These are phyloP conservation scores for Zygosaccharomyces bailii DNA, from an alignment of 805 yeast species.

Conservation along the genomic window DNA sequence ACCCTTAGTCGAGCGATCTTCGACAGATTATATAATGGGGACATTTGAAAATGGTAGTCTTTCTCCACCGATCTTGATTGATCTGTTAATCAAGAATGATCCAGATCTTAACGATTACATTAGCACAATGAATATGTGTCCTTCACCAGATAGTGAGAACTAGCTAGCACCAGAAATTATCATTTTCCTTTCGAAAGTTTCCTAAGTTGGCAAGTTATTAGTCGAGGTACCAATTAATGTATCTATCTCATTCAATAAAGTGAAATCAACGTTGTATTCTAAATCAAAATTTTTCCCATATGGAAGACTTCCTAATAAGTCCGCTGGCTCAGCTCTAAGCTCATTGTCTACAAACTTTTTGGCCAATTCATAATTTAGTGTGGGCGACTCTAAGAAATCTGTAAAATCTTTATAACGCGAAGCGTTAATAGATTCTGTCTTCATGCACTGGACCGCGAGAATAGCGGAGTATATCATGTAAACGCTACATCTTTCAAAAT, in stretches of 20 bases:
- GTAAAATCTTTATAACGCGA: slow-evolving; percentile 17
- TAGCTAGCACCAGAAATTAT: background rate
- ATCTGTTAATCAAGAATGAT: slow-evolving; percentile 14
- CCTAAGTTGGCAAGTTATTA: background rate
- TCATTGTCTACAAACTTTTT: slow-evolving; percentile 28
- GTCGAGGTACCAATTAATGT: slow-evolving; percentile 22
- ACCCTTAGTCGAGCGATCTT: background rate
- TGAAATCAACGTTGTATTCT: slow-evolving; percentile 34
- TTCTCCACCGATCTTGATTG: slow-evolving; percentile 12
- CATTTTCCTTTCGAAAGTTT: background rate
- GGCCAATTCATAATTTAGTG: slow-evolving; percentile 29
- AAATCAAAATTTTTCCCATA: slow-evolving; percentile 32
- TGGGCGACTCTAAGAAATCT: slow-evolving; percentile 22
- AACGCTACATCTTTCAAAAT: slow-evolving; percentile 26
- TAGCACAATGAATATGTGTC: background rate
- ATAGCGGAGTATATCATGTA: slow-evolving; percentile 32
- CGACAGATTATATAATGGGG: slow-evolving; percentile 1
- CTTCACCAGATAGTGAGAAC: slow-evolving; percentile 2
- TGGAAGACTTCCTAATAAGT: slow-evolving; percentile 28
- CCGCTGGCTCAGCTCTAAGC: slow-evolving; percentile 20
- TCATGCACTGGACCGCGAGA: slow-evolving; percentile 31
- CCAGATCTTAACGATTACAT: slow-evolving; percentile 11
- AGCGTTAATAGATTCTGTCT: slow-evolving; percentile 21
- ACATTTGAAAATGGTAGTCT: slow-evolving; percentile 3
- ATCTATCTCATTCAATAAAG: slow-evolving; percentile 32